Conservation (phyloP, 176 grass and related monocot species). For the Aegilops longissima region DNA sequence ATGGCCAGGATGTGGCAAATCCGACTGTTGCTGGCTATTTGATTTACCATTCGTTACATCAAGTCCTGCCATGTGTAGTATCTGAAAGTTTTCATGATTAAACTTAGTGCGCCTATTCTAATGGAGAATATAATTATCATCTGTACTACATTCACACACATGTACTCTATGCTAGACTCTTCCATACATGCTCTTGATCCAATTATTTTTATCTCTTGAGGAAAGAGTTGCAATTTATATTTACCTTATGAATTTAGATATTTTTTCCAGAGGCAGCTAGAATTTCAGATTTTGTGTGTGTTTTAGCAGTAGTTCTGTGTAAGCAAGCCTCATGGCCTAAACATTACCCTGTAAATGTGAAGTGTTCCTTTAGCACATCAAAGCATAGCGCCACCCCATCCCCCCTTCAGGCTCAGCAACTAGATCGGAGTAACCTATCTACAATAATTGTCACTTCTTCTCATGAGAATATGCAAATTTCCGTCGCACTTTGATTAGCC, state of each 20-base stretch:
- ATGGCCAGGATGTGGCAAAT: background rate
- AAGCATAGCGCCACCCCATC: background rate
- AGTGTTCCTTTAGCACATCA: background rate
- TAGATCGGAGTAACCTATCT: background rate
- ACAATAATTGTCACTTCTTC: background rate
- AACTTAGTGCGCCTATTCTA: background rate
- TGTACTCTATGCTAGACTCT: no score
- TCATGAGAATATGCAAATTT: background rate
- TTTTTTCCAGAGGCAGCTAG: no score
- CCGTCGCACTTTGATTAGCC: background rate
- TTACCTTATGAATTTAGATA: background rate
- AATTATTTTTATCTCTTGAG: background rate
- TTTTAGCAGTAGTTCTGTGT: background rate
- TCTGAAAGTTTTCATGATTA: background rate
- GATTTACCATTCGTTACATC: background rate
- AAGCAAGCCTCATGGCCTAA: background rate
- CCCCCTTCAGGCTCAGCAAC: background rate
- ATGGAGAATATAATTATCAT: background rate
- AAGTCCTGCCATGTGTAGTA: background rate
- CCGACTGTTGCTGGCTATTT: background rate
- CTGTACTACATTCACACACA: background rate
- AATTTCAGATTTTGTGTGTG: background rate
- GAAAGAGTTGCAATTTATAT: background rate
- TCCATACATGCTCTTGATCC: background rate
- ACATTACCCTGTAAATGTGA: background rate